Evolutionary conservation across 176 grass and related monocot species (phyloP).

Genomic region (Alopecurus myosuroides): DNA sequence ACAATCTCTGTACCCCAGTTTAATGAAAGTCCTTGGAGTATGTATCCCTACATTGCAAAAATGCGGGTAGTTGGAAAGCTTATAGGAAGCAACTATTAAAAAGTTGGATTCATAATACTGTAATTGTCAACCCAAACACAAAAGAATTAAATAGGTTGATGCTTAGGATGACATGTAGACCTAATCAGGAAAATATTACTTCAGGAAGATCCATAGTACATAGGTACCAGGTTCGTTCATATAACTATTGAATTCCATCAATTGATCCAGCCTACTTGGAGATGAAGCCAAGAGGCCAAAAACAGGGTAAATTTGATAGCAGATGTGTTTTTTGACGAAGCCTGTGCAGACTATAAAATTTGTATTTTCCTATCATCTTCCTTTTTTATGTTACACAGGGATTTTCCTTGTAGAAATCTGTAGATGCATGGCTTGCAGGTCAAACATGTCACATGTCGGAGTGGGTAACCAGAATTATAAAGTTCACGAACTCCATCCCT

Average conservation of each 20-base stretch:
- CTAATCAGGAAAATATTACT: not conserved
- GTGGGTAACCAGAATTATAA: not conserved
- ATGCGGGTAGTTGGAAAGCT: conserved; percentile 18
- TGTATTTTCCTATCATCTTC: not conserved
- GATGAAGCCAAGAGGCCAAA: not conserved
- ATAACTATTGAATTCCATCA: not conserved
- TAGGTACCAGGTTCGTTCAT: not conserved
- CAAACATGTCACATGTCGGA: not conserved
- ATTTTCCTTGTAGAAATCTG: not conserved
- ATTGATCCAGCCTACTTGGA: not conserved
- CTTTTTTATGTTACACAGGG: not conserved
- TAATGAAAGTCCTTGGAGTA: conserved; percentile 58
- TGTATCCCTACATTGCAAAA: conserved; percentile 67
- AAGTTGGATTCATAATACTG: not conserved
- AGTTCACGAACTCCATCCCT: not conserved
- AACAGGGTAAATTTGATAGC: not conserved
- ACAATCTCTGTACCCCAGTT: conserved; percentile 42
- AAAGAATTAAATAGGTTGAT: not conserved
- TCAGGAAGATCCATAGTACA: not conserved
- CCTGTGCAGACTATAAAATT: not conserved
- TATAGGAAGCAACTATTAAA: conserved; percentile 18
- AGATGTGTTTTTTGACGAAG: not conserved
- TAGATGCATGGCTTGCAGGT: not conserved
- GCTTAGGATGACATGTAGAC: not conserved
- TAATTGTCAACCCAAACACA: conserved; percentile 59